Percentiles rank a stretch among this genome's conserved stretches.
Evolutionary conservation across 306 rosid genomes (phyloP).

Genomic region (Sophora flavescens): DNA sequence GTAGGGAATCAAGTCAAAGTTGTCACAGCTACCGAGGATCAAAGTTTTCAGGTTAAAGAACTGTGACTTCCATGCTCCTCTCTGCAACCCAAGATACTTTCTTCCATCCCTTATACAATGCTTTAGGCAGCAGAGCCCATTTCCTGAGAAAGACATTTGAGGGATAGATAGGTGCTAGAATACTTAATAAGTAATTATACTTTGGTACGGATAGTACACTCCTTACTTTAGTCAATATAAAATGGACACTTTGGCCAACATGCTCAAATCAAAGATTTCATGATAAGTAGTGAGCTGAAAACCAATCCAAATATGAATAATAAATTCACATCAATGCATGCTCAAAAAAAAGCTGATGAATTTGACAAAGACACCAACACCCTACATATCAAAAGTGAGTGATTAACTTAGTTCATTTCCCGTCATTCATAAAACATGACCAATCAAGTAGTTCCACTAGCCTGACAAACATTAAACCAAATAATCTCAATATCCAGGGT

Average conservation of each 20-base stretch:
- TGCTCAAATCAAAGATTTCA: constrained; percentile 24
- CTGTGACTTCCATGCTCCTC: constrained; percentile 53
- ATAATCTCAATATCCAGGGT: neutral
- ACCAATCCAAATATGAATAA: neutral
- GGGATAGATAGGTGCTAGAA: constrained; percentile 2
- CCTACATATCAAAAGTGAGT: neutral
- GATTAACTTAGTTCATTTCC: constrained; percentile 6
- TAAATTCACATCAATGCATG: neutral
- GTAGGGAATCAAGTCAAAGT: constrained; percentile 43
- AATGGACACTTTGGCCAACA: neutral
- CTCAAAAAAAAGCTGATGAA: constrained; percentile 20
- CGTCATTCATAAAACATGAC: constrained; percentile 26
- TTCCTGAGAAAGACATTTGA: constrained; percentile 43
- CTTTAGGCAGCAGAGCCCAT: constrained; percentile 49
- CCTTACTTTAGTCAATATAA: constrained; percentile 13
- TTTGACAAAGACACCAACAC: constrained; percentile 7
- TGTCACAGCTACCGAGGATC: constrained; percentile 46
- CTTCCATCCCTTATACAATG: constrained; percentile 46
- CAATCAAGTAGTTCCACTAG: constrained; percentile 20
- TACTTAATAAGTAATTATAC: constrained; percentile 28
- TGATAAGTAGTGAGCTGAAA: constrained; percentile 27
- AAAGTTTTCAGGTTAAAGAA: constrained; percentile 39
- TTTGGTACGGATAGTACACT: constrained; percentile 48
- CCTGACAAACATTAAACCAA: neutral
- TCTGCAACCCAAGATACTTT: constrained; percentile 39